These are phyloP conservation scores for Chrysanthemum lavandulifolium DNA, from an alignment of 129 eudicot genomes.

Conservation along the genomic window DNA sequence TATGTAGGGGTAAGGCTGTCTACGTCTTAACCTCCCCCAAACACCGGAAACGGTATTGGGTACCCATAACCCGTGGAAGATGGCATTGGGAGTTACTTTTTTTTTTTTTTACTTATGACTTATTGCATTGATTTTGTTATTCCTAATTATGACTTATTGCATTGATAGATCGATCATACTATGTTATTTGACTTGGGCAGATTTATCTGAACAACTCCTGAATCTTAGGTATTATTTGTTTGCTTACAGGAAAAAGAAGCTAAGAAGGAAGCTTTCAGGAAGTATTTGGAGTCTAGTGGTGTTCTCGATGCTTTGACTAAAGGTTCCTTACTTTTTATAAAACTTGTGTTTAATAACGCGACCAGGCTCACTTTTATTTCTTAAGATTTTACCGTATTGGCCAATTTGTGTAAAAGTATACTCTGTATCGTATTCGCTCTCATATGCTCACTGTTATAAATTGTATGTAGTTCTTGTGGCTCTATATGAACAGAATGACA, in stretches of 20 bases:
- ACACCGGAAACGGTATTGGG: no score
- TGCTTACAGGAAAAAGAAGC: conserved; percentile 77
- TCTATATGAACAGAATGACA: conserved; percentile 85
- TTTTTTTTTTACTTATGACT: no score
- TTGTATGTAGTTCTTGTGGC: conserved; percentile 78
- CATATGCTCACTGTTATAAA: background rate
- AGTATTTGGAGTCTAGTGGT: conserved; percentile 90
- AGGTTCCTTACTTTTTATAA: conserved; percentile 42
- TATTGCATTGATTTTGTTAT: no score
- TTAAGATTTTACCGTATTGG: background rate
- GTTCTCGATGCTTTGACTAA: conserved; percentile 89
- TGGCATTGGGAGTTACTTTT: no score
- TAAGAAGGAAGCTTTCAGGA: conserved; percentile 91
- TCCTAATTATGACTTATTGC: background rate
- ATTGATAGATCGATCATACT: background rate
- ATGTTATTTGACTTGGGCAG: conserved; percentile 5
- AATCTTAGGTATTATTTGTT: conserved; percentile 7
- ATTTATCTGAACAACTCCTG: background rate
- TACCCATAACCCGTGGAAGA: no score
- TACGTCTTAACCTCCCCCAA: no score
- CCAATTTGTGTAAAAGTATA: background rate
- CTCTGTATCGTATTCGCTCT: background rate
- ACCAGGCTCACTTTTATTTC: background rate
- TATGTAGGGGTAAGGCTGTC: no score
- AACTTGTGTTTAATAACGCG: background rate